A percentile compares a stretch with the other conserved stretches of the same genome.
These are phyloP conservation scores for Spiromastix sp. DNA, from an alignment of 2,329 filamentous ascomycete species.

Conservation along the genomic window DNA sequence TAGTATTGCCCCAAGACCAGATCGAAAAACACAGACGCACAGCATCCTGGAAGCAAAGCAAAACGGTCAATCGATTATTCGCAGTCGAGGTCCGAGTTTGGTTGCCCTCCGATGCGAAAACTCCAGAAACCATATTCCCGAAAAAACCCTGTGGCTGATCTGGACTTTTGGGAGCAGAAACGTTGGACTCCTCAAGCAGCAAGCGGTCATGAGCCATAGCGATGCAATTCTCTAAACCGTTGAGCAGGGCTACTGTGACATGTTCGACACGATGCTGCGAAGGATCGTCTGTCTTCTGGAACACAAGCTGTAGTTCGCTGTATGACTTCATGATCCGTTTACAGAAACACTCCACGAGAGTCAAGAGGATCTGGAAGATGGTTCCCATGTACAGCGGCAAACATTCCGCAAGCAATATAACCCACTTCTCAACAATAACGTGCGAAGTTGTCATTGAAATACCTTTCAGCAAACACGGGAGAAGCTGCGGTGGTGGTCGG, in stretches of 20 bases:
- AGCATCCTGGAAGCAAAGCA: constrained; percentile 94
- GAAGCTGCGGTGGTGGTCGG: constrained; percentile 50
- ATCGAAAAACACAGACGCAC: constrained; percentile 86
- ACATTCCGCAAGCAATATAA: constrained; percentile 71
- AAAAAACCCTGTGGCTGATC: constrained; percentile 83
- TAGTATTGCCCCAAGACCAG: constrained; percentile 79
- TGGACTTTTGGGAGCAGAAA: constrained; percentile 61
- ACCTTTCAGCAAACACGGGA: constrained; percentile 75
- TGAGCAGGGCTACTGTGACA: constrained; percentile 64
- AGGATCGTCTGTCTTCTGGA: constrained; percentile 30
- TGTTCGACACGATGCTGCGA: constrained; percentile 47
- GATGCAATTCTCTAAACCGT: constrained; percentile 82
- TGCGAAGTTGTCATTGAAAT: constrained; percentile 66
- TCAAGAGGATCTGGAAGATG: constrained; percentile 84
- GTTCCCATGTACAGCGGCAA: constrained; percentile 73
- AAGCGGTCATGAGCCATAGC: constrained; percentile 78
- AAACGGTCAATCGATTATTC: constrained; percentile 84
- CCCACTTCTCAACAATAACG: constrained; percentile 80
- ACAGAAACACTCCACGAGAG: constrained; percentile 82
- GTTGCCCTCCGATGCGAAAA: constrained; percentile 68
- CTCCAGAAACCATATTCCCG: constrained; percentile 85
- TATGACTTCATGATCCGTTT: constrained; percentile 66
- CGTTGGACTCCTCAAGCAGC: constrained; percentile 61
- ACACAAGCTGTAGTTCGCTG: constrained; percentile 48
- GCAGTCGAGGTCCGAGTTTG: constrained; percentile 76